Evolutionary conservation across 495 filamentous ascomycete species (phyloP).

Genomic region (Amorphotheca resinae): DNA sequence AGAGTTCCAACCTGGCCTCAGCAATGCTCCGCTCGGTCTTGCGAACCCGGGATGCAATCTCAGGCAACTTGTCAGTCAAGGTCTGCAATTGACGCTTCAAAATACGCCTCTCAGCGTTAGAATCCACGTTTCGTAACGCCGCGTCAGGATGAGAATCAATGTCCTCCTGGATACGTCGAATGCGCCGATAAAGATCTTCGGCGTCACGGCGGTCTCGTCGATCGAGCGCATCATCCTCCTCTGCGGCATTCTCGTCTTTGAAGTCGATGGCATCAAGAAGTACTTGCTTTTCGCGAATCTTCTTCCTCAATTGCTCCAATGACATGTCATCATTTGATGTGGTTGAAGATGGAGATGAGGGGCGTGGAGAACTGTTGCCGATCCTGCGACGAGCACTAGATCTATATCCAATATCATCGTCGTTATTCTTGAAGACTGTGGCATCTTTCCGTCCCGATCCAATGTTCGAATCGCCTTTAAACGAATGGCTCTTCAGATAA

Average conservation of each 20-base stretch:
- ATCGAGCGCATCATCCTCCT: slow-evolving; percentile 88
- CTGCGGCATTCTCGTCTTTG: slow-evolving; percentile 76
- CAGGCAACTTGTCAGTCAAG: slow-evolving; percentile 78
- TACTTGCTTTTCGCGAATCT: slow-evolving; percentile 88
- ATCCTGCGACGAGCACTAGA: slow-evolving; percentile 84
- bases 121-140: slow-evolving; percentile 57
- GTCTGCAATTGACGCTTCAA: slow-evolving; percentile 81
- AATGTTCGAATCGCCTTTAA: slow-evolving; percentile 44
- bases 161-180: slow-evolving; percentile 91
- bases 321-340: slow-evolving; percentile 66
- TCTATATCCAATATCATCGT: slow-evolving; percentile 77
- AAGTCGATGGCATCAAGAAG: slow-evolving; percentile 97
- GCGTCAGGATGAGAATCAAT: slow-evolving; percentile 87
- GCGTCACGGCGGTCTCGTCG: slow-evolving; percentile 83
- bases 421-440: slow-evolving; percentile 93
- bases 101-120: slow-evolving; percentile 71
- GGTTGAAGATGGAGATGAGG: slow-evolving; percentile 60
- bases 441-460: slow-evolving; percentile 67
- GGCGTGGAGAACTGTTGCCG: slow-evolving; percentile 62
- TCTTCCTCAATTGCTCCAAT: slow-evolving; percentile 80
- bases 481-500: slow-evolving; percentile 92
- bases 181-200: slow-evolving; percentile 85
- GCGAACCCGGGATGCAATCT: slow-evolving; percentile 82
- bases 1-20: slow-evolving; percentile 85
- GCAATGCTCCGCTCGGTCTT: slow-evolving; percentile 85